Percentiles rank a stretch among this genome's conserved stretches.
phyloP scores from a whole-genome alignment of 2,329 filamentous ascomycete genomes.

The Alternaria arborescens region DNA sequence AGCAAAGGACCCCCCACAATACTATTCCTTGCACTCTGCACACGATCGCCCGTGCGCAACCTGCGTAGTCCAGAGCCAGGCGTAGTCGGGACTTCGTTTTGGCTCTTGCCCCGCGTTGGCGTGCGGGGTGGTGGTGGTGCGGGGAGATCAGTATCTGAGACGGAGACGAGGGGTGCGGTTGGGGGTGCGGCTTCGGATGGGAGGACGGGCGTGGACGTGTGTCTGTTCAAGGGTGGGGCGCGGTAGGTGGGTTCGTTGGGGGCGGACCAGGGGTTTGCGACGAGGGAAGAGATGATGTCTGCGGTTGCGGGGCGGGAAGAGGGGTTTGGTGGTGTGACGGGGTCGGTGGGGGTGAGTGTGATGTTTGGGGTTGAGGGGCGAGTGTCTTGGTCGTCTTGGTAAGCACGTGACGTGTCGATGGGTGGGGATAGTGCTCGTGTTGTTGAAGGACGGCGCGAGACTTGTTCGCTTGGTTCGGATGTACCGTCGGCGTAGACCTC shows the following conservation, averaged over 20 bases:
- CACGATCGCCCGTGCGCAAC: constrained; percentile 47
- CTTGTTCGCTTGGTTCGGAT: constrained; percentile 20
- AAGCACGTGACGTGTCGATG: constrained; percentile 33
- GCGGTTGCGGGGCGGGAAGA: constrained; percentile 14
- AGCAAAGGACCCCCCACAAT: constrained; percentile 64
- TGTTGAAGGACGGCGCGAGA: constrained; percentile 34
- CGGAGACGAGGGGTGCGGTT: constrained; percentile 17
- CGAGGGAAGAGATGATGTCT: constrained; percentile 33
- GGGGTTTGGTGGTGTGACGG: constrained; percentile 17
- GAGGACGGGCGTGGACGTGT: constrained; percentile 43
- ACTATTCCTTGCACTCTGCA: constrained; percentile 54
- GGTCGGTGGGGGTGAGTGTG: constrained; percentile 27
- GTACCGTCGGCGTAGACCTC: constrained; percentile 48
- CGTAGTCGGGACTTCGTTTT: constrained; percentile 28
- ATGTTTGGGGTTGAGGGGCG: constrained; percentile 40
- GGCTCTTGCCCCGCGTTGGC: constrained; percentile 20
- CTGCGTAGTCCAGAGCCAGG: constrained; percentile 33
- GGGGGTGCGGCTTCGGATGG: constrained; percentile 37
- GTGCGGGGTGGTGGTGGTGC: constrained; percentile 14
- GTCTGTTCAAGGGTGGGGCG: constrained; percentile 24
- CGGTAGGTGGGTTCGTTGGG: constrained; percentile 9
- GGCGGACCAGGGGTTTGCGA: constrained; percentile 42
- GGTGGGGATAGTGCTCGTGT: constrained; percentile 35
- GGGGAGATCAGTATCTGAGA: constrained; percentile 28
- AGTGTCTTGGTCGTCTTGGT: constrained; percentile 22